Percentiles rank a stretch among this genome's conserved stretches.
Conservation (phyloP, 1,284 basidiomycete species). For the Heimioporus retisporus region DNA sequence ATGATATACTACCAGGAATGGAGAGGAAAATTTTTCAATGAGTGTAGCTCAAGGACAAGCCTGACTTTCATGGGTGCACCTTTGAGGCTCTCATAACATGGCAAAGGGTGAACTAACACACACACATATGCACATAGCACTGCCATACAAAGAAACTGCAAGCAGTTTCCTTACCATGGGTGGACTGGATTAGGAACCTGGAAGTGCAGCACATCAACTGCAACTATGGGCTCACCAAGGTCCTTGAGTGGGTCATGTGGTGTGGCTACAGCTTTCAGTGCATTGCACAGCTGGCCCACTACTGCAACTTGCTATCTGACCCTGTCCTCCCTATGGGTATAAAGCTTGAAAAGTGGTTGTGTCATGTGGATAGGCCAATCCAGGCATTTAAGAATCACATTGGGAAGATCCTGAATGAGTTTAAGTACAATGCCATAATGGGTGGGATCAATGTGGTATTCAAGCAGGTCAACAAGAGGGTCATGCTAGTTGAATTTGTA, state of each 20-base stretch:
- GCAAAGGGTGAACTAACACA: too few relatives aligned
- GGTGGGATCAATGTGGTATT: slow-evolving; percentile 55
- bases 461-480: slow-evolving; percentile 59
- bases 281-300: slow-evolving; percentile 71
- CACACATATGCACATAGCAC: slow-evolving; percentile 6
- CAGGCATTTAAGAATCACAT: slow-evolving; percentile 61
- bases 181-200: slow-evolving; percentile 64
- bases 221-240: slow-evolving; percentile 61
- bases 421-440: slow-evolving; percentile 62
- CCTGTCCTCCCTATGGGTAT: slow-evolving; percentile 59
- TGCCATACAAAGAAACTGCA: slow-evolving; percentile 70
- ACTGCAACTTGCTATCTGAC: slow-evolving; percentile 63
- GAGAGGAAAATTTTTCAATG: slow-evolving; percentile 82
- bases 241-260: slow-evolving; percentile 67
- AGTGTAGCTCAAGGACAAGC: slow-evolving; percentile 77
- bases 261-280: slow-evolving; percentile 79
- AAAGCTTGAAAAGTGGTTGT: slow-evolving; percentile 70
- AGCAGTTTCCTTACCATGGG: slow-evolving; percentile 72
- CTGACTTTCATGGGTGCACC: slow-evolving; percentile 70
- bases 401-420: slow-evolving; percentile 58
- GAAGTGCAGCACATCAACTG: slow-evolving; percentile 60
- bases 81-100: too few relatives aligned
- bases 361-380: slow-evolving; percentile 53
- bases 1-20: slow-evolving; percentile 53
- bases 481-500: slow-evolving; percentile 80